Evolutionary conservation across 148 eudicot genomes (phyloP).

Genomic region (Chenopodium berlandieri): DNA sequence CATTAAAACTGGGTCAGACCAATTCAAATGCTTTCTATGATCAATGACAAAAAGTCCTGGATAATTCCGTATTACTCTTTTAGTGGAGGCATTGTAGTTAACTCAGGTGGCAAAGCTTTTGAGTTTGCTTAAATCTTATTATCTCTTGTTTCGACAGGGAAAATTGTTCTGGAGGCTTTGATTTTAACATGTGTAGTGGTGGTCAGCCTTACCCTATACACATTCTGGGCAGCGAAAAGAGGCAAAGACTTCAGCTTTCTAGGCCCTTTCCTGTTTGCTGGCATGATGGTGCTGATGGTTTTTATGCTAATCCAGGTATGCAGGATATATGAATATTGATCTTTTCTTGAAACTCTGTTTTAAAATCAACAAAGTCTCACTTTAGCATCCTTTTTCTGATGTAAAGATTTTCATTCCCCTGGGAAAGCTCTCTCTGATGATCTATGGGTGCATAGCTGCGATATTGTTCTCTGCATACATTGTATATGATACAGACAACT

Average conservation of each 20-base stretch:
- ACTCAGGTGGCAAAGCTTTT: neutral
- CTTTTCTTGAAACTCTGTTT: no score
- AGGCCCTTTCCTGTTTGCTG: conserved; percentile 44
- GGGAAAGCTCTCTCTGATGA: conserved; percentile 40
- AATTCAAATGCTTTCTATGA: no score
- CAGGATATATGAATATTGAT: neutral
- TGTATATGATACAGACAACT: conserved; percentile 55
- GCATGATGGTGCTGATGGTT: conserved; percentile 39
- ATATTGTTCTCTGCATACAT: conserved; percentile 57
- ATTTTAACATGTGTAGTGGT: conserved; percentile 40
- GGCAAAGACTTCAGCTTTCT: conserved; percentile 49
- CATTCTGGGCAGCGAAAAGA: conserved; percentile 47
- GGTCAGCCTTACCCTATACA: conserved; percentile 38
- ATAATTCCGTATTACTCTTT: no score
- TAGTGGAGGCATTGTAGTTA: no score
- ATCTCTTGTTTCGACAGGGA: conserved; percentile 27
- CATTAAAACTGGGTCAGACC: no score
- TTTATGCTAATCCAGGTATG: conserved; percentile 47
- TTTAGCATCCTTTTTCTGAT: neutral
- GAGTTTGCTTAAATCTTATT: neutral
- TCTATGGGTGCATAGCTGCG: conserved; percentile 48
- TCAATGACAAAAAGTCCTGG: neutral
- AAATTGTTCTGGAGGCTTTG: conserved; percentile 41
- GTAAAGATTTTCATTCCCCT: conserved; percentile 49
- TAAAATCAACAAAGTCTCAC: neutral